phyloP scores from a whole-genome alignment of 345 rosid species.

The Eucalyptus melliodora region DNA sequence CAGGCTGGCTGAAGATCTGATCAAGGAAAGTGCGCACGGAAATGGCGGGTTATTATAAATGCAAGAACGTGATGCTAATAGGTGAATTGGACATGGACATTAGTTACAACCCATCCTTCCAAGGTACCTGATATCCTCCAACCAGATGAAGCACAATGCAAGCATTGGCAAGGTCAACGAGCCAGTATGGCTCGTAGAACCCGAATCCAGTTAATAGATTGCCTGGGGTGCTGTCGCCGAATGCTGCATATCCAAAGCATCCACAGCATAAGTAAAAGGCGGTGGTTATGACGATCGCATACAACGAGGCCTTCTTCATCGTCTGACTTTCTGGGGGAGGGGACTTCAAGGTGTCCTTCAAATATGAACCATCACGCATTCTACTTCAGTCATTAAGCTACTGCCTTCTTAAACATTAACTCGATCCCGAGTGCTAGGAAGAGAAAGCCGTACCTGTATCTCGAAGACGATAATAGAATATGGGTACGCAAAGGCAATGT shows the following conservation, averaged over 20 bases:
- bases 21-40: not conserved
- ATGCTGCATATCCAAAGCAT: conserved; percentile 42
- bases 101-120: not conserved
- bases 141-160: conserved; percentile 30
- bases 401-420: not conserved
- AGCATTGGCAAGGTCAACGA: conserved; percentile 36
- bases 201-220: conserved; percentile 44
- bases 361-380: not conserved
- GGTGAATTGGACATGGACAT: not conserved
- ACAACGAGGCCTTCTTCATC: conserved; percentile 31
- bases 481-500: conserved; percentile 18
- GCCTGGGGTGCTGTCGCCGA: conserved; percentile 36
- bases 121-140: conserved; percentile 40
- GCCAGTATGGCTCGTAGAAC: conserved; percentile 43
- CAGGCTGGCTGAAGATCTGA: conserved; percentile 48
- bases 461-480: conserved; percentile 11
- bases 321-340: conserved; percentile 29
- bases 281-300: conserved; percentile 13
- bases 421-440: not conserved
- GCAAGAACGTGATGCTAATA: not conserved
- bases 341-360: conserved; percentile 39
- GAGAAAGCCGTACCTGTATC: conserved; percentile 14
- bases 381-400: not conserved
- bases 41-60: not conserved
- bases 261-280: conserved; percentile 27